Evolutionary conservation across 2,329 filamentous ascomycete species (phyloP), one percentile per base, ranked within the genome.

Genomic region (Tolypocladium amazonense): DNA sequence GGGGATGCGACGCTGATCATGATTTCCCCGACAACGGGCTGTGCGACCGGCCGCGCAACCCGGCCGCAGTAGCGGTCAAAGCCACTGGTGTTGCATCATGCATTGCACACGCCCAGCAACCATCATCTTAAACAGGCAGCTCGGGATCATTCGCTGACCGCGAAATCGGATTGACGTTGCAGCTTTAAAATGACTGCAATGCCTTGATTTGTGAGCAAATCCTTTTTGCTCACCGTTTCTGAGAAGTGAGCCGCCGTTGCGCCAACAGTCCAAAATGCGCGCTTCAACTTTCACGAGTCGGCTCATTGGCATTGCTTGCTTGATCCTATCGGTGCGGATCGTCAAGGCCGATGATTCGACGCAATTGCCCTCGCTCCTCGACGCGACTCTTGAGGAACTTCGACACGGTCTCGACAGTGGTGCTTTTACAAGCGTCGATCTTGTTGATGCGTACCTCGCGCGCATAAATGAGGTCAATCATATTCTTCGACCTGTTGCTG

Each of bases 401-500:
- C 41, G 20, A 20, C 9, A 23, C 20, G 41, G 41, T 2, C 41
- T 45, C 20, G 41, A 45, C n/a, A 23, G 8, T 2, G 41, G 41
- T 23, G 20, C 41, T 11, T 45, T 45, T 45, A 45, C 41, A 2
- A 45, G 41, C 4, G 41, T 45, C 41, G n/a, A 45, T 20, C 41
- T 45, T 2, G 41, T 45, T 9, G n/a, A 25, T 20, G 41, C 41
- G 3, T 45, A 71, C 57, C 56, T 69, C 5, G 64, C 62, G 1
- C 65, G 70, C 27, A 70, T 71, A 30, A 14, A 59, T 1, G 66
- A 71, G 30, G 66, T 68, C 47, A 67, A 70, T 33, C 14, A 57
- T 3, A 58, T 56, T 0, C 61, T 75, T 4, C 62, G 69, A 20
- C 64, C 70, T 11, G 68, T 76, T 25, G 70, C 65, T 12, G 73